Evolutionary conservation across 495 filamentous ascomycete species (phyloP).

Genomic region (Penicillium turbatum): DNA sequence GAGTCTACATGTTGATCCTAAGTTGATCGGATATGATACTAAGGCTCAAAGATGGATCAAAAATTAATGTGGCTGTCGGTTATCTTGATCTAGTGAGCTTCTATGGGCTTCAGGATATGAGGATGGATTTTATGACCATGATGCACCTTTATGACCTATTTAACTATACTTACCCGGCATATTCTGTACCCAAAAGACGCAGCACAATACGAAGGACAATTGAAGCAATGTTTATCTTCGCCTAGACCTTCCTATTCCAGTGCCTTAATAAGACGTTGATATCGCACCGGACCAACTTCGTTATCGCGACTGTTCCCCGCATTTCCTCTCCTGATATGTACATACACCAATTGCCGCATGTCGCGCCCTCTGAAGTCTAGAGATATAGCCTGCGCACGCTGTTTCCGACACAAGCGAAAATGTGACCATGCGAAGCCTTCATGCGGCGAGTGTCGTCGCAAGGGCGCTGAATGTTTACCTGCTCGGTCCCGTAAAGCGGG

Average conservation of each 20-base stretch:
- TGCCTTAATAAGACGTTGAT: conserved; percentile 1
- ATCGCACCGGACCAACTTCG: conserved; percentile 1
- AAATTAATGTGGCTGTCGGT: conserved; percentile 7
- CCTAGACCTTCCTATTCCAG: conserved; percentile 22
- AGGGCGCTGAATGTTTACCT: conserved; percentile 32
- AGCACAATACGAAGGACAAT: not conserved
- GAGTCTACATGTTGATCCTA: conserved; percentile 60
- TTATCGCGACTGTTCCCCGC: conserved; percentile 20
- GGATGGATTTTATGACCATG: not conserved
- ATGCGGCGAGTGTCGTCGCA: conserved; percentile 33
- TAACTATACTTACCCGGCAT: not conserved
- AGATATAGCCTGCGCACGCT: conserved; percentile 33
- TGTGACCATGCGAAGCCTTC: conserved; percentile 34
- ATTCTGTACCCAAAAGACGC: not conserved
- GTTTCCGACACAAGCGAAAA: conserved; percentile 34
- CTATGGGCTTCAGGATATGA: not conserved
- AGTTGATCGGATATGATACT: conserved; percentile 60
- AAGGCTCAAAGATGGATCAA: conserved; percentile 50
- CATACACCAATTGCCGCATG: conserved; percentile 16
- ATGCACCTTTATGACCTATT: not conserved
- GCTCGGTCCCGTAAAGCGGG: conserved; percentile 26
- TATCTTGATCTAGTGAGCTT: not conserved
- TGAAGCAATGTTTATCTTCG: conserved; percentile 1
- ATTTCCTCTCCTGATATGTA: conserved; percentile 5
- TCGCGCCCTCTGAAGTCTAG: conserved; percentile 26